Conservation (phyloP, 768 basidiomycete species). For the Hydnum rufescens region DNA sequence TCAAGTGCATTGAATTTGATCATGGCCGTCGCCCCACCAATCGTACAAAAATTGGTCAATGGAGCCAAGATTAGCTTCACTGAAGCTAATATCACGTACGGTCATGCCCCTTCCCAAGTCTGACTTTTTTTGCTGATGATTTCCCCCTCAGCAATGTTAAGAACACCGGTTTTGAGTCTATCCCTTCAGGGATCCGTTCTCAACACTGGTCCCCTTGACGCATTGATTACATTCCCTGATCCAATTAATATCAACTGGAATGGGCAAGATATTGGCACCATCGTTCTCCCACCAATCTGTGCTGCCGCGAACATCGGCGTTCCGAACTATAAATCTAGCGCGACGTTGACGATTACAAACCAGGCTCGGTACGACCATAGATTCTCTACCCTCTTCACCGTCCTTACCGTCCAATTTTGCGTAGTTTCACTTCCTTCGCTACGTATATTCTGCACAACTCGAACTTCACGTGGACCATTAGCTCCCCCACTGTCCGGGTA, state of each 20-base stretch:
- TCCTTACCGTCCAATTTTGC: background rate
- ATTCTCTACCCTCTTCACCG: background rate
- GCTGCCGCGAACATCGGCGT: conserved; percentile 46
- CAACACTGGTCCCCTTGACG: background rate
- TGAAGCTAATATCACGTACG: conserved; percentile 22
- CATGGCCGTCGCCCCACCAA: conserved; percentile 47
- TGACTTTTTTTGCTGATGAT: conserved; percentile 7
- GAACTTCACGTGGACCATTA: conserved; percentile 50
- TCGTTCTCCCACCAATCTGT: background rate
- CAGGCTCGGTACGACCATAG: background rate
- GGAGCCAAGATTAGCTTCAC: conserved; percentile 24
- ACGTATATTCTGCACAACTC: conserved; percentile 43
- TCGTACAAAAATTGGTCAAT: conserved; percentile 45
- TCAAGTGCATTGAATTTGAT: conserved; percentile 42
- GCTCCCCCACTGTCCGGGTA: conserved; percentile 40
- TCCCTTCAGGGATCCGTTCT: conserved; percentile 20
- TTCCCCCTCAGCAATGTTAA: conserved; percentile 23
- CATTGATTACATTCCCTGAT: background rate
- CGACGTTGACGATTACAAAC: background rate
- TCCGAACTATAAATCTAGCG: conserved; percentile 32
- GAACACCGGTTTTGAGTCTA: conserved; percentile 42
- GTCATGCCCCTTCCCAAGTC: conserved; percentile 12
- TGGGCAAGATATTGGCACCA: background rate
- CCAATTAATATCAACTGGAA: background rate
- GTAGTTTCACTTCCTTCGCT: conserved; percentile 44